Evolutionary conservation across 2,329 filamentous ascomycete species (phyloP).

Genomic region (Leptographium lundbergii): DNA sequence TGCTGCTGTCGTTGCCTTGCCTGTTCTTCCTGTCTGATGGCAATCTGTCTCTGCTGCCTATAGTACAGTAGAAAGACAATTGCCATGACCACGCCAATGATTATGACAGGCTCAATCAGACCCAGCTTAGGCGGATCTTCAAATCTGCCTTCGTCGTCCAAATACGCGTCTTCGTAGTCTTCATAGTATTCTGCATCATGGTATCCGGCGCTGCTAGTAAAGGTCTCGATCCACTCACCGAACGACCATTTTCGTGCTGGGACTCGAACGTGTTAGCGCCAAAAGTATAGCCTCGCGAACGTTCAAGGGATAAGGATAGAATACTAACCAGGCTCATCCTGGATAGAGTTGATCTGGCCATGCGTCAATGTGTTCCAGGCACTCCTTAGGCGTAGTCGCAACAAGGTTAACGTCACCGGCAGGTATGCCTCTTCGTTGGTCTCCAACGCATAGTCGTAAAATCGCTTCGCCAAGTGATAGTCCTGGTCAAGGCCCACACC

Average conservation of each 20-base stretch:
- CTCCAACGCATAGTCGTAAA: slow-evolving; percentile 84
- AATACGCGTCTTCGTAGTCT: slow-evolving; percentile 36
- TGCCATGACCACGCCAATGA: slow-evolving; percentile 62
- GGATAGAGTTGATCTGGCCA: slow-evolving; percentile 84
- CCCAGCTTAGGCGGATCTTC: slow-evolving; percentile 60
- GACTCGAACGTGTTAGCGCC: slow-evolving; percentile 33
- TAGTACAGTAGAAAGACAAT: slow-evolving; percentile 74
- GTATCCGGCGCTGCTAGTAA: slow-evolving; percentile 52
- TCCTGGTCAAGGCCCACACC: slow-evolving; percentile 87
- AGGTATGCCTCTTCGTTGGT: slow-evolving; percentile 90
- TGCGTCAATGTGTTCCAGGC: slow-evolving; percentile 91
- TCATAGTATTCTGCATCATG: slow-evolving; percentile 51
- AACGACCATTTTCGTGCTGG: slow-evolving; percentile 63
- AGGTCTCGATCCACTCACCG: slow-evolving; percentile 76
- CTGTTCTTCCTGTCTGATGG: slow-evolving; percentile 28
- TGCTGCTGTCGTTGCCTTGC: slow-evolving; percentile 19
- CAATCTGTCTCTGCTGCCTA: slow-evolving; percentile 55
- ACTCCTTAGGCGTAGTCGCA: slow-evolving; percentile 73
- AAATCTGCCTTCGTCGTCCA: slow-evolving; percentile 39
- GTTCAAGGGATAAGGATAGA: neutral
- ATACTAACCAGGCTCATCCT: slow-evolving; percentile 70
- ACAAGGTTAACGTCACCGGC: slow-evolving; percentile 75
- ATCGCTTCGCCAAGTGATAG: slow-evolving; percentile 91
- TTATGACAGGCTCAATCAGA: slow-evolving; percentile 66
- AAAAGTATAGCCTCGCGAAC: neutral